A percentile compares a stretch with the other conserved stretches of the same genome.
These are phyloP conservation scores for Leersia perrieri DNA, from an alignment of 176 grass and related monocot genomes.

Conservation along the genomic window DNA sequence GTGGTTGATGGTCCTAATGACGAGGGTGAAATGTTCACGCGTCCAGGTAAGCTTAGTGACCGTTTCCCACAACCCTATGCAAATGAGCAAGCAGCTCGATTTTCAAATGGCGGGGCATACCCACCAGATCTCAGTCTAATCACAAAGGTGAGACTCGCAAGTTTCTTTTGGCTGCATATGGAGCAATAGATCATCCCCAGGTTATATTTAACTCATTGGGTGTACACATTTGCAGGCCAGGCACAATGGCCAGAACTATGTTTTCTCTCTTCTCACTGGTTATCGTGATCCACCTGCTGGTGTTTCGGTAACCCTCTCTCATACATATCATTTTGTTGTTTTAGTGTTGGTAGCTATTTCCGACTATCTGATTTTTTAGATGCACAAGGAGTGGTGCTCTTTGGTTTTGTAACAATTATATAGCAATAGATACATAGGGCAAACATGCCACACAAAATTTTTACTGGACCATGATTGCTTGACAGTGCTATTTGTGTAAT, in stretches of 20 bases:
- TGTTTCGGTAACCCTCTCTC: conserved; percentile 58
- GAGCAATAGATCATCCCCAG: background rate
- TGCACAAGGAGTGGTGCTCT: background rate
- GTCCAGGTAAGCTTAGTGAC: conserved; percentile 54
- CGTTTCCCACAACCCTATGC: conserved; percentile 62
- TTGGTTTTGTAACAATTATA: background rate
- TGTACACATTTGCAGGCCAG: conserved; percentile 53
- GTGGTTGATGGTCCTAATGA: conserved; percentile 72
- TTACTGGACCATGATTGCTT: background rate
- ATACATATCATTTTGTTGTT: background rate
- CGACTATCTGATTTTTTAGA: background rate
- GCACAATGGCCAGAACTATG: conserved; percentile 94
- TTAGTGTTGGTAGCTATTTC: background rate
- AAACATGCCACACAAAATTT: background rate
- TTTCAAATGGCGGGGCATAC: conserved; percentile 68
- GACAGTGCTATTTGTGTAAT: background rate
- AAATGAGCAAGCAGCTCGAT: conserved; percentile 71
- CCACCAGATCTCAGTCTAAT: conserved; percentile 69
- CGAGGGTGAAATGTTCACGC: conserved; percentile 51
- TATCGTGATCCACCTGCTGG: conserved; percentile 99
- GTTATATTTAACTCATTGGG: conserved; percentile 12
- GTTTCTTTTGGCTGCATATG: background rate
- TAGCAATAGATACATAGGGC: background rate
- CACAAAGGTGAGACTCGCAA: conserved; percentile 47
- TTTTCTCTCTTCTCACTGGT: conserved; percentile 94